A percentile compares a stretch with the other conserved stretches of the same genome.
Conservation (phyloP, 2,329 filamentous ascomycete species). For the Diplodia mutila region DNA sequence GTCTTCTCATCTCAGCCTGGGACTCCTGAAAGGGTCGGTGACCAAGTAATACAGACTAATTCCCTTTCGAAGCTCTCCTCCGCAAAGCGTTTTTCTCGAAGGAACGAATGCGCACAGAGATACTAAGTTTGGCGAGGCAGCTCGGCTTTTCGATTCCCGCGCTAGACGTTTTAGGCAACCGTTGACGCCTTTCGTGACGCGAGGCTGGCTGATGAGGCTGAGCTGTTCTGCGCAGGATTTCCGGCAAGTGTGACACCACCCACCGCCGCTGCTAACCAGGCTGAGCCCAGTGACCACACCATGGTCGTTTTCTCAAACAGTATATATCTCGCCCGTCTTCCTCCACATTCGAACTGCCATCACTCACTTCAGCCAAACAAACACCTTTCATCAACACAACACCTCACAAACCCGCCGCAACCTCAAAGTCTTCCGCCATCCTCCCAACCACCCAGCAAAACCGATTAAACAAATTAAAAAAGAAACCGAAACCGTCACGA, state of each 20-base stretch:
- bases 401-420: background rate
- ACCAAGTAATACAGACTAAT: background rate
- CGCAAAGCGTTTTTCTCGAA: background rate
- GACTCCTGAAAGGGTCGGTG: background rate
- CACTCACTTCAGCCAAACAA: background rate
- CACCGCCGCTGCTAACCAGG: background rate
- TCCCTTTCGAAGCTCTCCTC: background rate
- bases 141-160: background rate
- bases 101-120: background rate
- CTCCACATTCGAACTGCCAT: background rate
- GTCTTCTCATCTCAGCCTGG: too few relatives aligned
- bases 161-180: background rate
- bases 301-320: background rate
- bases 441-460: background rate
- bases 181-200: background rate
- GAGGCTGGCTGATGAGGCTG: constrained; percentile 3
- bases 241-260: background rate
- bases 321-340: background rate
- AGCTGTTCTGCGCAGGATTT: background rate
- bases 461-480: background rate
- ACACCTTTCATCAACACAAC: background rate
- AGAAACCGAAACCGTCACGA: background rate
- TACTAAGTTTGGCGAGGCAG: constrained; percentile 3
- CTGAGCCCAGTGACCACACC: background rate
- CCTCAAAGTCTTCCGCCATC: background rate